These are phyloP conservation scores for Schizochytrium sp. DNA, from an alignment of 108 stramenopile genomes.

Conservation along the genomic window DNA sequence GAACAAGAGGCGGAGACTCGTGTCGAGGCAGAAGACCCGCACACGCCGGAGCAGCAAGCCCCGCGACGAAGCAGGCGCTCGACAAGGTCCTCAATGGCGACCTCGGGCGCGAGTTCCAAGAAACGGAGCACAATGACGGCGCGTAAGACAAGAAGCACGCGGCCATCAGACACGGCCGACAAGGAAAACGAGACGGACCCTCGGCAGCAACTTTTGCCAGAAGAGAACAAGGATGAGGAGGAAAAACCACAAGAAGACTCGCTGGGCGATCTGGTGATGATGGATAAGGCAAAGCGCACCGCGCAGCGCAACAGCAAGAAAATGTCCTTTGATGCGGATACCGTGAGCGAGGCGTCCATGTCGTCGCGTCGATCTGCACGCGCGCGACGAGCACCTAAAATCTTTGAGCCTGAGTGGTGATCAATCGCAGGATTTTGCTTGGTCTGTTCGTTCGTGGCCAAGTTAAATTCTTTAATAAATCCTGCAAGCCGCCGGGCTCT, in stretches of 20 bases:
- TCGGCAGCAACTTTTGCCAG: too few relatives aligned
- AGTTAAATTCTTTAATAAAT: background rate
- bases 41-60: background rate
- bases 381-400: background rate
- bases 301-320: background rate
- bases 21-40: background rate
- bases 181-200: too few relatives aligned
- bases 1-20: background rate
- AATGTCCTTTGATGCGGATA: background rate
- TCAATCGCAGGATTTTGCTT: background rate
- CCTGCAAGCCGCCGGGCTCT: too few relatives aligned
- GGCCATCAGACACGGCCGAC: too few relatives aligned
- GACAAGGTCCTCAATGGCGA: too few relatives aligned
- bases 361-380: background rate
- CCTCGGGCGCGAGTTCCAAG: too few relatives aligned
- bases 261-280: too few relatives aligned
- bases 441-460: background rate
- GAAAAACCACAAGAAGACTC: too few relatives aligned
- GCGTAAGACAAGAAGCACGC: too few relatives aligned
- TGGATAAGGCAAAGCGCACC: background rate
- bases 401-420: background rate
- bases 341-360: background rate
- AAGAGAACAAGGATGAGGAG: too few relatives aligned
- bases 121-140: too few relatives aligned
- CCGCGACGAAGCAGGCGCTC: background rate